phyloP scores from a whole-genome alignment of 1,139 yeast genomes.

The Arxiozyma slooffiae region DNA sequence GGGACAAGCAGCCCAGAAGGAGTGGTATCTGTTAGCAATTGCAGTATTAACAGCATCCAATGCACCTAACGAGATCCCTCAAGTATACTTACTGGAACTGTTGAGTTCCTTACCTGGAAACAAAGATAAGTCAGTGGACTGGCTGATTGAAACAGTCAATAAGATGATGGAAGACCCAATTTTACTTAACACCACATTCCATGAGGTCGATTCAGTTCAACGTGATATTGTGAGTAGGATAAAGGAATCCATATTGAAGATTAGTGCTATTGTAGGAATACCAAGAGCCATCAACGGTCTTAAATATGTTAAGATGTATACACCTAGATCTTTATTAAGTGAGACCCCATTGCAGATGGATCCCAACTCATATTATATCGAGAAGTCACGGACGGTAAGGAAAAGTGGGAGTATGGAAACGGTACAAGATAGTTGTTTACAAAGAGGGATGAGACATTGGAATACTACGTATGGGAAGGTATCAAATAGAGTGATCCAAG shows the following conservation, averaged over 20 bases:
- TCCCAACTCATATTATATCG: not conserved
- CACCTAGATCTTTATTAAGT: slow-evolving; percentile 40
- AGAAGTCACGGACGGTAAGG: not conserved
- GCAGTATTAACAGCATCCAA: slow-evolving; percentile 6
- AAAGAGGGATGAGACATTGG: slow-evolving; percentile 54
- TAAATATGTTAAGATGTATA: slow-evolving; percentile 50
- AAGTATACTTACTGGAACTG: slow-evolving; percentile 2
- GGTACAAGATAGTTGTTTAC: not conserved
- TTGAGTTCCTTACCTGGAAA: not conserved
- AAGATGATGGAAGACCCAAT: not conserved
- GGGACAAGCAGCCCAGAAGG: not conserved
- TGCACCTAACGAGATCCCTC: slow-evolving; percentile 5
- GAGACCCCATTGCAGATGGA: not conserved
- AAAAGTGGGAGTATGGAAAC: not conserved
- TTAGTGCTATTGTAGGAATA: slow-evolving; percentile 69
- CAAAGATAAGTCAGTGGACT: not conserved
- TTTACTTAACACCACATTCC: not conserved
- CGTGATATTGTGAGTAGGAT: slow-evolving; percentile 43
- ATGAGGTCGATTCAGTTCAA: not conserved
- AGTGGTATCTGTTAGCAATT: slow-evolving; percentile 6
- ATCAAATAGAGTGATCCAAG: slow-evolving; percentile 52
- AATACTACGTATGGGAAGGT: slow-evolving; percentile 65
- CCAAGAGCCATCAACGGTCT: slow-evolving; percentile 78
- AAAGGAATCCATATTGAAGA: slow-evolving; percentile 67
- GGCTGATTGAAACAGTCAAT: not conserved